Base-by-base conservation (phyloP, 225 moss, liverwort and hornwort species). In the Asterella californica region DNA sequence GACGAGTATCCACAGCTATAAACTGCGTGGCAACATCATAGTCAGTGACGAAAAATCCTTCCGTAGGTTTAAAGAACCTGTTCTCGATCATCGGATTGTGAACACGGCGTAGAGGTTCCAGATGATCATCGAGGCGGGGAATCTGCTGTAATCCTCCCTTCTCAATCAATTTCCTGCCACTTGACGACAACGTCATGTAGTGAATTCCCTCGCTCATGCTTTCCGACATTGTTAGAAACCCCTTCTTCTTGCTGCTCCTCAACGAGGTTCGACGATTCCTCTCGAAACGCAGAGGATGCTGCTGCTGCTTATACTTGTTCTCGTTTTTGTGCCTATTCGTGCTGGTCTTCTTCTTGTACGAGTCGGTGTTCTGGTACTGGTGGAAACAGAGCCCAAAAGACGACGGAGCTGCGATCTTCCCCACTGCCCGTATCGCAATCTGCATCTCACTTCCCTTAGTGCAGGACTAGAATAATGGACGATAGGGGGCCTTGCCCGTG, bases 41-140 rank as follows among this genome's bases (percentile, higher is more conserved):
- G 25, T 84, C 83, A 5, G 79, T 75, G 19, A 84, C 79, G 74
- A 75, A 84, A 27, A 84, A 84, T 5, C 67, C 79, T 33, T 76
- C 75, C 15, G 76, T 24, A 10, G 63, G 66, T 17, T 54, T 57
- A n/a, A 83, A 83, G 67, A 74, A 83, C 54, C 55, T 53, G 60
- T 80, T 84, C 18, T 80, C 12, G 24, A 59, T 32, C 64, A 84
- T 75, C 32, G 83, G 80, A 34, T 76, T 84, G 9, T 33, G 46
- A 0, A 69, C 22, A 0, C 73, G 60, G 7, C 17, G 68, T 45
- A 84, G 68, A 12, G 57, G 69, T 15, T 75, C 76, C 17, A 79
- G 79, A 59, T 69, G 46, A 37, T 84, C 80, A 27, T 72, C 76
- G 30, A 84, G 72, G 15, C 76, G 80, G 9, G 79, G 83, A 60